Evolutionary conservation across 2,329 filamentous ascomycete genomes (phyloP).

Genomic region (Aureobasidium zeae): DNA sequence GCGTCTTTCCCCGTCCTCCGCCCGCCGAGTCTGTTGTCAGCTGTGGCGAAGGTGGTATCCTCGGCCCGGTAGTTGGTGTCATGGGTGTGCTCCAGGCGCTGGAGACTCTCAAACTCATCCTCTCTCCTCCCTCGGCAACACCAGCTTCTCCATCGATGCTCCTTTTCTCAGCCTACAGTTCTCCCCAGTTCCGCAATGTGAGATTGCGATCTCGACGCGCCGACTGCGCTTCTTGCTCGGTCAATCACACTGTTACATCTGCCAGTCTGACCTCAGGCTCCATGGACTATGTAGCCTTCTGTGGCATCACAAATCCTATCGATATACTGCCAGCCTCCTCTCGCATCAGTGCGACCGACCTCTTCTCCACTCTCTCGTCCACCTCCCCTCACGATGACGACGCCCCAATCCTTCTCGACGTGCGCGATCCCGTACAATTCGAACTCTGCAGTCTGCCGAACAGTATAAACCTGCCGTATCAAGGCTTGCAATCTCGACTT

Average conservation of each 20-base stretch:
- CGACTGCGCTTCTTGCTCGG: slow-evolving; percentile 69
- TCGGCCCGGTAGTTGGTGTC: slow-evolving; percentile 83
- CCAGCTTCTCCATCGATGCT: slow-evolving; percentile 34
- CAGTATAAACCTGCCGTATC: slow-evolving; percentile 67
- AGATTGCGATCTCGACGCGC: slow-evolving; percentile 59
- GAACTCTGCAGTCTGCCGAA: slow-evolving; percentile 67
- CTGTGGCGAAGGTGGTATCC: slow-evolving; percentile 85
- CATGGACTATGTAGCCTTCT: slow-evolving; percentile 80
- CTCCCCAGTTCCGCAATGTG: slow-evolving; percentile 60
- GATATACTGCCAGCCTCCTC: slow-evolving; percentile 39
- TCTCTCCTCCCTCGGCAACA: slow-evolving; percentile 24
- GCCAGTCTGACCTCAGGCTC: slow-evolving; percentile 54
- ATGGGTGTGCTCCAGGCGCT: slow-evolving; percentile 92
- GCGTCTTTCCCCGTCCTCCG: slow-evolving; percentile 80
- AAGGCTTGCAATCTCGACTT: slow-evolving; percentile 36
- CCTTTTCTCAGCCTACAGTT: slow-evolving; percentile 47
- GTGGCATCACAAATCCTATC: slow-evolving; percentile 53
- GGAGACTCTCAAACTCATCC: slow-evolving; percentile 78
- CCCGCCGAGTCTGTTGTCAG: slow-evolving; percentile 72
- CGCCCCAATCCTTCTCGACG: slow-evolving; percentile 52
- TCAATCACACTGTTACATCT: slow-evolving; percentile 51
- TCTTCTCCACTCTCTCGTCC: slow-evolving; percentile 17
- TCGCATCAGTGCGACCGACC: slow-evolving; percentile 42
- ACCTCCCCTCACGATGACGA: slow-evolving; percentile 12
- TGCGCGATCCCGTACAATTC: slow-evolving; percentile 76